Conservation (phyloP, 768 basidiomycete genomes). For the Tulasnella sp. region DNA sequence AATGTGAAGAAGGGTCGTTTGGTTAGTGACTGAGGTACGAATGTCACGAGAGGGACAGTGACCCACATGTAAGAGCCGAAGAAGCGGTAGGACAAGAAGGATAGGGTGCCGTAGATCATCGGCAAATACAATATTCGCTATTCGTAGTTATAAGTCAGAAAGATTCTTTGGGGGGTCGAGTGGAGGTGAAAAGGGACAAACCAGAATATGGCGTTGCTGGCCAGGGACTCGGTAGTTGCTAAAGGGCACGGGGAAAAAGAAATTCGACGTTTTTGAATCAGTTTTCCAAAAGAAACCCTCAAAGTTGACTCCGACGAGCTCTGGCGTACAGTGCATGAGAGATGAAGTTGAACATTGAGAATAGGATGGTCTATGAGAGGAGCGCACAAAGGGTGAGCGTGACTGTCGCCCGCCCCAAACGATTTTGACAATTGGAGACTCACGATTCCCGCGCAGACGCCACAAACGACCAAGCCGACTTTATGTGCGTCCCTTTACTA, state of each 20-base stretch:
- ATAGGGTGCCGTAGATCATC: conserved; percentile 61
- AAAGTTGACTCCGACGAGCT: not conserved
- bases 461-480: not conserved
- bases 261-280: not conserved
- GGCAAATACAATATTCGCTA: conserved; percentile 74
- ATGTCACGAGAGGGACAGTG: not conserved
- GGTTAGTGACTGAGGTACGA: not conserved
- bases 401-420: too few relatives aligned
- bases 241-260: too few relatives aligned
- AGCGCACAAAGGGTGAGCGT: not conserved
- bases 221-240: conserved; percentile 59
- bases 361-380: not conserved
- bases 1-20: not conserved
- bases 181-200: conserved; percentile 33
- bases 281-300: not conserved
- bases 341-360: not conserved
- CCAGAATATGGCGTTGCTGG: conserved; percentile 66
- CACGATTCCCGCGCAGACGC: not conserved
- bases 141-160: not conserved
- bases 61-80: conserved; percentile 60
- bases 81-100: conserved; percentile 79
- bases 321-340: not conserved
- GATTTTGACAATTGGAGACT: too few relatives aligned
- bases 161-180: not conserved
- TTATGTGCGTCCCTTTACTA: not conserved